Evolutionary conservation across 1,284 basidiomycete genomes (phyloP).

Genomic region (Sporisorium scitamineum): DNA sequence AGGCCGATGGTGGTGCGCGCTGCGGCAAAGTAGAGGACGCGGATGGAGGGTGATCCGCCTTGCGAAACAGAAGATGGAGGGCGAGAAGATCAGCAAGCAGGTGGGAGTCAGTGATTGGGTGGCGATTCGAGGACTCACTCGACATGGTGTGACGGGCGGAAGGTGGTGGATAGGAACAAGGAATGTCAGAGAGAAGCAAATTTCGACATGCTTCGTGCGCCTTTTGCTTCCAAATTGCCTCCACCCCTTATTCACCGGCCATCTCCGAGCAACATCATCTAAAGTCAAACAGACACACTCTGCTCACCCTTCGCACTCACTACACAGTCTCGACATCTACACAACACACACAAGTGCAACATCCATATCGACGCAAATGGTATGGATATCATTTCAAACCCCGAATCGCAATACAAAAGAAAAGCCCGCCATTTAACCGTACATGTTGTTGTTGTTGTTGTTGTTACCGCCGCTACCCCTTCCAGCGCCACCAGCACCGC

Average conservation of each 20-base stretch:
- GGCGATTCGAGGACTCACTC: constrained; percentile 6
- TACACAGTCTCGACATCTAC: not conserved
- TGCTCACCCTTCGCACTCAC: not conserved
- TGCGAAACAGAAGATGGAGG: not conserved
- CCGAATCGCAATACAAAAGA: not conserved
- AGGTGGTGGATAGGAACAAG: not conserved
- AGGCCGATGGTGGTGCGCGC: constrained; percentile 38
- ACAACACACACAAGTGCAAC: not conserved
- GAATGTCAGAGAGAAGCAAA: not conserved
- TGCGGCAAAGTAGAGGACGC: constrained; percentile 45
- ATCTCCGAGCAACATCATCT: constrained; percentile 9
- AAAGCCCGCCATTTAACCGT: constrained; percentile 22
- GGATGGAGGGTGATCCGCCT: constrained; percentile 9
- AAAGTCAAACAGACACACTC: not conserved
- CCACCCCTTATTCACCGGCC: constrained; percentile 10
- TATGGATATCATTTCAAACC: not conserved
- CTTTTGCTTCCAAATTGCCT: not conserved
- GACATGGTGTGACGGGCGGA: constrained; percentile 20
- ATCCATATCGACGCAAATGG: not conserved
- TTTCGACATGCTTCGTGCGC: constrained; percentile 9
- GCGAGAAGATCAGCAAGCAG: not conserved
- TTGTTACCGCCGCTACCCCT: constrained; percentile 26
- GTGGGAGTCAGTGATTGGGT: not conserved
- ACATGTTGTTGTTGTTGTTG: constrained; percentile 53
- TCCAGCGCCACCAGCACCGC: constrained; percentile 42